These are phyloP conservation scores for Gossypium ekmanianum DNA, from an alignment of 345 rosid genomes.

Conservation along the genomic window DNA sequence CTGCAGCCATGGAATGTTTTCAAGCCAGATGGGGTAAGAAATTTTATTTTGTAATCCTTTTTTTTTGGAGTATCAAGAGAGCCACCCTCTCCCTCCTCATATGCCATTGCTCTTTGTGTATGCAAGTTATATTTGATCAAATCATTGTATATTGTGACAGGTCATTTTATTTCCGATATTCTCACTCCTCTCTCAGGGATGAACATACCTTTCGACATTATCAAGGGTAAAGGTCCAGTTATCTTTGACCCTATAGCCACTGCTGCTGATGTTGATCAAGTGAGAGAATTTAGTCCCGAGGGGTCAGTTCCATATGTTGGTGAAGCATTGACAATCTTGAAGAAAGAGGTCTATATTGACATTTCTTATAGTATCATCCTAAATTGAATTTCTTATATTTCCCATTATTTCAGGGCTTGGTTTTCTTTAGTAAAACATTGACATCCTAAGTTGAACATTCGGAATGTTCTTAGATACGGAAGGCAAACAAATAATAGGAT, in stretches of 20 bases:
- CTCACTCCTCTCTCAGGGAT: constrained; percentile 97
- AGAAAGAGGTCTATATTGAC: constrained; percentile 59
- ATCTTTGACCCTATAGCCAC: constrained; percentile 74
- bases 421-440: background rate
- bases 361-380: background rate
- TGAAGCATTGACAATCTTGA: constrained; percentile 78
- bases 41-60: background rate
- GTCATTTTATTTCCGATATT: constrained; percentile 96
- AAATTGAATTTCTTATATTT: constrained; percentile 11
- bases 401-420: background rate
- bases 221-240: constrained; percentile 92
- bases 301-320: constrained; percentile 95
- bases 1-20: constrained; percentile 99
- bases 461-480: background rate
- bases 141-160: constrained; percentile 33
- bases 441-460: background rate
- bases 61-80: background rate
- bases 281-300: constrained; percentile 74
- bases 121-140: constrained; percentile 13
- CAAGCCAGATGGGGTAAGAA: constrained; percentile 84
- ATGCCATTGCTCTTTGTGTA: constrained; percentile 4
- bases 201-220: constrained; percentile 98
- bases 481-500: background rate
- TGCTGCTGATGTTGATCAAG: constrained; percentile 70
- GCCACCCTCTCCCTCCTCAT: background rate